These are phyloP conservation scores for Astrothelium macrocarpum DNA, from an alignment of 495 filamentous ascomycete genomes.

Conservation along the genomic window DNA sequence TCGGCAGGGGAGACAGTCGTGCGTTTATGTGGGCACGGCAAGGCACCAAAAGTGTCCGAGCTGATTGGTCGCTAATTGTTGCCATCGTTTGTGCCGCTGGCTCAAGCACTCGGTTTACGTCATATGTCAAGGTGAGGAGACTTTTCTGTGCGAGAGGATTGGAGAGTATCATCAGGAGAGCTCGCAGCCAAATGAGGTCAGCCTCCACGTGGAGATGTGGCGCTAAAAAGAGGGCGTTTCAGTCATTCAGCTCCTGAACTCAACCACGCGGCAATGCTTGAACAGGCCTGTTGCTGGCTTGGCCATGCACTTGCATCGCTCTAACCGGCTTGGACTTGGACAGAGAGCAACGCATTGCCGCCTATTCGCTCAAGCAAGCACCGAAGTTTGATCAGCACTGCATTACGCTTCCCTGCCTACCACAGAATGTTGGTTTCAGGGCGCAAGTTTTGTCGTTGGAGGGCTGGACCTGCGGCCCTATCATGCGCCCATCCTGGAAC, in stretches of 20 bases:
- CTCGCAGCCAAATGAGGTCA: not conserved
- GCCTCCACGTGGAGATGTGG: constrained; percentile 3
- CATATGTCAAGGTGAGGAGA: not conserved
- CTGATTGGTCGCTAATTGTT: not conserved
- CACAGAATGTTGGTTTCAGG: not conserved
- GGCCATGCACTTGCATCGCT: not conserved
- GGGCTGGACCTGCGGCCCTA: not conserved
- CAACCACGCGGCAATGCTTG: not conserved
- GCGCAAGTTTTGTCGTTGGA: not conserved
- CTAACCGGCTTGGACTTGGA: constrained; percentile 5
- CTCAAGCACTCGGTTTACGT: not conserved
- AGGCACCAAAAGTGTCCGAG: not conserved
- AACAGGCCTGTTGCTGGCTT: not conserved
- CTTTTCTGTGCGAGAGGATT: not conserved
- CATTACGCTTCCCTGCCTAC: not conserved
- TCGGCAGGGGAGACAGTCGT: not conserved
- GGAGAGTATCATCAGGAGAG: not conserved
- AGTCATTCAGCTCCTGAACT: not conserved
- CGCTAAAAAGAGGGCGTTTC: constrained; percentile 2
- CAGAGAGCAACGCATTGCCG: not conserved
- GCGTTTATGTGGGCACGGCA: too few species aligned
- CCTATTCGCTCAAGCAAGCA: not conserved
- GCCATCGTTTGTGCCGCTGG: not conserved
- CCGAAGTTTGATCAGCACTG: constrained; percentile 2
- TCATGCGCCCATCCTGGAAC: not conserved